Percentiles rank a stretch among this genome's conserved stretches.
phyloP scores from a whole-genome alignment of 202 grass and related monocot genomes.

The Cymbopogon flexuosus region DNA sequence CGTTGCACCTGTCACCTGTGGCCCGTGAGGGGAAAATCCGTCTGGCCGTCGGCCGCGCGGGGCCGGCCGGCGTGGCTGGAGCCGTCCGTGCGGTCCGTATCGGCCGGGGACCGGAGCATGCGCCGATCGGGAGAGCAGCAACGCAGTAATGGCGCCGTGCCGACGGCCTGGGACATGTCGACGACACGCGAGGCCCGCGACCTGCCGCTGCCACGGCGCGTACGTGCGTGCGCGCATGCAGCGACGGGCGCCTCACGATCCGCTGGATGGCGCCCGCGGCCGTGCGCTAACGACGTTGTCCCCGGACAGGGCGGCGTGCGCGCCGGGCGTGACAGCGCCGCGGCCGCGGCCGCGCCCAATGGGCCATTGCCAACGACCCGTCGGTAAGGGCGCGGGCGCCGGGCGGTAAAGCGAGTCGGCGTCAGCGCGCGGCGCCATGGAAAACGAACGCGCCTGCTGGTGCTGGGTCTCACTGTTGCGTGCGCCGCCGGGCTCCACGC shows the following conservation, averaged over 20 bases:
- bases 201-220: too few relatives aligned
- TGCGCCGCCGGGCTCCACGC: background rate
- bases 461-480: background rate
- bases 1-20: too few relatives aligned
- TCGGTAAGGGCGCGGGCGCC: background rate
- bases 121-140: background rate
- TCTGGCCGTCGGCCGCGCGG: background rate
- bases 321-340: background rate
- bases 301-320: conserved; percentile 23
- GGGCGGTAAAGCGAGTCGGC: background rate
- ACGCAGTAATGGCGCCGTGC: conserved; percentile 32
- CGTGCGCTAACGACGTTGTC: conserved; percentile 7
- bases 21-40: background rate
- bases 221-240: background rate
- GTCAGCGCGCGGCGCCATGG: background rate
- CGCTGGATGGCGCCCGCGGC: background rate
- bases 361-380: background rate
- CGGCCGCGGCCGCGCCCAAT: background rate
- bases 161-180: conserved; percentile 37
- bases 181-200: conserved; percentile 19
- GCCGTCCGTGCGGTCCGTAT: background rate
- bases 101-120: background rate
- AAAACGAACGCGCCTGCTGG: background rate
- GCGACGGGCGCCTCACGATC: background rate
- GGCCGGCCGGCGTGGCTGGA: background rate